These are phyloP conservation scores for Trichoderma citrinoviride DNA, from an alignment of 2,329 filamentous ascomycete species.

Conservation along the genomic window DNA sequence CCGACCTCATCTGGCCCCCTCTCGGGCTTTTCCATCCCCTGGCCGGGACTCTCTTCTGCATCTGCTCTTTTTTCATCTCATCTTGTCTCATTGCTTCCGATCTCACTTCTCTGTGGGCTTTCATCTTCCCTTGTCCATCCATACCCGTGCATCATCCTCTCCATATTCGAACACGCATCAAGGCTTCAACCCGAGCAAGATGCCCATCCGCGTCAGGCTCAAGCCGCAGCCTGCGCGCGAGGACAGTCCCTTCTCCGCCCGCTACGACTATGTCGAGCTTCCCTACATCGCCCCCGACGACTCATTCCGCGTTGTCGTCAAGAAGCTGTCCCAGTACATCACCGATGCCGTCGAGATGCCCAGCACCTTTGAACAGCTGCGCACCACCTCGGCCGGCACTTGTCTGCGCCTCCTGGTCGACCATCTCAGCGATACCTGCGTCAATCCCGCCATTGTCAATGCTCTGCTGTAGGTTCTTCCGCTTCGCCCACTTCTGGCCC, in stretches of 20 bases:
- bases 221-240: conserved; percentile 36
- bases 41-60: too few species aligned
- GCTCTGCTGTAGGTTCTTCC: conserved; percentile 62
- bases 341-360: conserved; percentile 61
- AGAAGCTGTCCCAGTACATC: conserved; percentile 66
- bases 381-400: conserved; percentile 62
- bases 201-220: conserved; percentile 41
- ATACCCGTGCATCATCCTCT: too few species aligned
- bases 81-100: not conserved
- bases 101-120: too few species aligned
- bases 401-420: conserved; percentile 59
- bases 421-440: conserved; percentile 60
- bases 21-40: not conserved
- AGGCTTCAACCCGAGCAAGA: conserved; percentile 22
- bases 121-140: not conserved
- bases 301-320: conserved; percentile 61
- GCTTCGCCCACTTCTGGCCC: not conserved
- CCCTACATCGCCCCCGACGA: conserved; percentile 59
- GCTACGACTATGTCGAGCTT: conserved; percentile 39
- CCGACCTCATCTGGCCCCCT: not conserved
- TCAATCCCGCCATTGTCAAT: conserved; percentile 68
- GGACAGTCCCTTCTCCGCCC: conserved; percentile 36
- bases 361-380: conserved; percentile 70
- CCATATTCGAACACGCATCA: too few species aligned
- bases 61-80: too few species aligned